phyloP scores from a whole-genome alignment of 371 early-diverging fungal genomes.

The Mortierella sp. region DNA sequence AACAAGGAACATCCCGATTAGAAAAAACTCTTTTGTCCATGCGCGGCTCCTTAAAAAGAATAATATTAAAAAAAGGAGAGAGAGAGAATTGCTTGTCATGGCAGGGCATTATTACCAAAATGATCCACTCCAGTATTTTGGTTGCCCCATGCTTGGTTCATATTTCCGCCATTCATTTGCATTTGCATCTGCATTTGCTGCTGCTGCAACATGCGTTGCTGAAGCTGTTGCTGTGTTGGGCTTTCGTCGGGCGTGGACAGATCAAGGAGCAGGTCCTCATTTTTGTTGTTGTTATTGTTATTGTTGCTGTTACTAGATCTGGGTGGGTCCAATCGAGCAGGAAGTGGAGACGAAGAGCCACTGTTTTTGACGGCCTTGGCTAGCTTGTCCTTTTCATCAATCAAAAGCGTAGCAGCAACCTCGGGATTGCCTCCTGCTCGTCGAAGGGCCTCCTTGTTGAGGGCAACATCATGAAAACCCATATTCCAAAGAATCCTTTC shows the following conservation, averaged over 20 bases:
- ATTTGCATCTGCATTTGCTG: constrained; percentile 37
- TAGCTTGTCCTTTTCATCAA: constrained; percentile 55
- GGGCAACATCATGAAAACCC: constrained; percentile 59
- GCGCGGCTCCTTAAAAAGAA: too few relatives aligned
- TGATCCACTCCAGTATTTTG: constrained; percentile 21
- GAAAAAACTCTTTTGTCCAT: background rate
- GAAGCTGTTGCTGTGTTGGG: constrained; percentile 18
- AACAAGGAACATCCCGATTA: background rate
- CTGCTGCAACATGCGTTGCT: constrained; percentile 35
- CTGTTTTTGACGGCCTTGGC: constrained; percentile 40
- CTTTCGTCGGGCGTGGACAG: constrained; percentile 22
- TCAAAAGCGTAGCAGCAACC: constrained; percentile 62
- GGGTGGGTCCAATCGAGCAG: constrained; percentile 35
- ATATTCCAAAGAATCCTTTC: constrained; percentile 57
- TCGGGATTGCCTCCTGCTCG: constrained; percentile 69
- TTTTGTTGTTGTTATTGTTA: constrained; percentile 21
- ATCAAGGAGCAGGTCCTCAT: constrained; percentile 34
- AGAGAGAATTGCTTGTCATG: too few relatives aligned
- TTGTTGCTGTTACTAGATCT: constrained; percentile 6
- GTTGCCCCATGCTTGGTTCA: constrained; percentile 35
- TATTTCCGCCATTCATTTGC: constrained; percentile 34
- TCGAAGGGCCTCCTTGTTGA: constrained; percentile 63
- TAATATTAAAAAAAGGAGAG: too few relatives aligned
- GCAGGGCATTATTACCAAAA: constrained; percentile 20
- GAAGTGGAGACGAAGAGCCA: constrained; percentile 34